These are phyloP conservation scores for Pinus taeda DNA, from an alignment of 75 land plant genomes.

Conservation along the genomic window DNA sequence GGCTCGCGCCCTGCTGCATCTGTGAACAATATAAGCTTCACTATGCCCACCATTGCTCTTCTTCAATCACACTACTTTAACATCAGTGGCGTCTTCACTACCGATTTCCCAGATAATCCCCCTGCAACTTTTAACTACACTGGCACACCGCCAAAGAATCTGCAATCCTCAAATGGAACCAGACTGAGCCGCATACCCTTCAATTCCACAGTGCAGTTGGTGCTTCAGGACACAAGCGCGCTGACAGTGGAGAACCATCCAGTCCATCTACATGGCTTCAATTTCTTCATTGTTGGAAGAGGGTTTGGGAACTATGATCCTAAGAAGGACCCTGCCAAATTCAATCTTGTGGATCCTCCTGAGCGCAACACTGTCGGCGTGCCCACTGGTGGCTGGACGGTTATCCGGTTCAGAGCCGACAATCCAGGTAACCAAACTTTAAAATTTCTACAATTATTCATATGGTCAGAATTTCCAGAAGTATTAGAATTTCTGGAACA, in stretches of 20 bases:
- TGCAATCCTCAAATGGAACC: slow-evolving; percentile 47
- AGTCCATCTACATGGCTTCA: slow-evolving; percentile 85
- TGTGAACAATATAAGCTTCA: slow-evolving; percentile 70
- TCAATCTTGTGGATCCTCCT: slow-evolving; percentile 73
- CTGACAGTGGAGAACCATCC: slow-evolving; percentile 73
- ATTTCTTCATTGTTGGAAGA: slow-evolving; percentile 66
- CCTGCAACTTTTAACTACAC: slow-evolving; percentile 64
- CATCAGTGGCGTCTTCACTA: slow-evolving; percentile 32
- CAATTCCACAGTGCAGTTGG: slow-evolving; percentile 73
- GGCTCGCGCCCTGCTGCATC: slow-evolving; percentile 44
- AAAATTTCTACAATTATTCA: no score
- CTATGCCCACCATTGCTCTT: slow-evolving; percentile 44
- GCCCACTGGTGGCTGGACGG: slow-evolving; percentile 82
- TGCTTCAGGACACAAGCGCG: slow-evolving; percentile 70
- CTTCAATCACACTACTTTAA: slow-evolving; percentile 66
- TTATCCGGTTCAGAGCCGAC: slow-evolving; percentile 72
- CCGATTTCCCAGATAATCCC: slow-evolving; percentile 65
- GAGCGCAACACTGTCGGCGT: slow-evolving; percentile 76
- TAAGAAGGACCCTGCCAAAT: slow-evolving; percentile 47
- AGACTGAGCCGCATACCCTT: slow-evolving; percentile 47
- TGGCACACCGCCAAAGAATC: slow-evolving; percentile 51
- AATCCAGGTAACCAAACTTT: slow-evolving; percentile 50
- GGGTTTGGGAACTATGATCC: slow-evolving; percentile 72
- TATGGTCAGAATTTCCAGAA: no score
- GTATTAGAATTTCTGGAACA: no score